A percentile compares a stretch with the other conserved stretches of the same genome.
Conservation (phyloP, 228 moss, liverwort and hornwort species). For the Sphagnum magellanicum region DNA sequence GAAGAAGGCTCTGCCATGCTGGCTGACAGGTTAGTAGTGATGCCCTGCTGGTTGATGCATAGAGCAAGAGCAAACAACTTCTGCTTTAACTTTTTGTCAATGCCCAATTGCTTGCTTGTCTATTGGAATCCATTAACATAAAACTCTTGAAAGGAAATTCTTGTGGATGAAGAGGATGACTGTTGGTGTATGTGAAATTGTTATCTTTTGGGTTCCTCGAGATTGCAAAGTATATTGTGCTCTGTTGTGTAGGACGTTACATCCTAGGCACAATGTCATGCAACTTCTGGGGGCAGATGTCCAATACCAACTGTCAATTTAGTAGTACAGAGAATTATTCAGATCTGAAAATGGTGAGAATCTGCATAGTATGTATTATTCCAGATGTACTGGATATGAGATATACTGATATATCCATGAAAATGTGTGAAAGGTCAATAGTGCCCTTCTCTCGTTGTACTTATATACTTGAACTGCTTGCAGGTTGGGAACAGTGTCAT, state of each 20-base stretch:
- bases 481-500: constrained; percentile 32
- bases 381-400: not conserved
- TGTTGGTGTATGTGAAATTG: not conserved
- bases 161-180: not conserved
- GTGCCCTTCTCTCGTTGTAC: not conserved
- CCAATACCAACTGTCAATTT: not conserved
- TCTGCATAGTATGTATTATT: not conserved
- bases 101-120: not conserved
- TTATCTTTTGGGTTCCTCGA: not conserved
- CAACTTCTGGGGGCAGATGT: not conserved
- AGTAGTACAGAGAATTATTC: not conserved
- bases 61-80: not conserved
- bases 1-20: constrained; percentile 87
- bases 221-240: not conserved
- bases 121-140: not conserved
- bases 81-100: not conserved
- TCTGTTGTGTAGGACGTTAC: too few relatives aligned
- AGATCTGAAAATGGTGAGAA: not conserved
- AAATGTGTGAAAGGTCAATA: not conserved
- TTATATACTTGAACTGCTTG: constrained; percentile 2
- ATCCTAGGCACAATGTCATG: not conserved
- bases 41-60: not conserved
- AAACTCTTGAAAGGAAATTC: not conserved
- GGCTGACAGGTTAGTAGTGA: constrained; percentile 46
- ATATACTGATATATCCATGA: too few relatives aligned